Evolutionary conservation across 768 basidiomycete species (phyloP).

Genomic region (Boletus reticuloceps): DNA sequence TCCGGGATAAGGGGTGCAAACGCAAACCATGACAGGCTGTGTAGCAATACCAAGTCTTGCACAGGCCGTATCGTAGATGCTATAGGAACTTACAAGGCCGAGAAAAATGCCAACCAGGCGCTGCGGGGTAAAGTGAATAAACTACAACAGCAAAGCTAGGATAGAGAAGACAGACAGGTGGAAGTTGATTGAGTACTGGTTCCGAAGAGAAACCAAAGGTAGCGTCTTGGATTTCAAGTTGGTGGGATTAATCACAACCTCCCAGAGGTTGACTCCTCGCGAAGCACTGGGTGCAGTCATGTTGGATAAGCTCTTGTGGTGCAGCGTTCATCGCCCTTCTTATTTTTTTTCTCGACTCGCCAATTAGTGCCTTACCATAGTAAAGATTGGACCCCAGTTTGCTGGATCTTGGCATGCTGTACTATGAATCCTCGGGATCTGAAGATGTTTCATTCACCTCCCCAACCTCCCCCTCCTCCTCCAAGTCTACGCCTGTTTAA

Average conservation of each 20-base stretch:
- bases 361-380: too few relatives aligned
- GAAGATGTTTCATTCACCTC: too few relatives aligned
- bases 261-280: slow-evolving; percentile 4
- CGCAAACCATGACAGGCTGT: slow-evolving; percentile 50
- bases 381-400: too few relatives aligned
- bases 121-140: neutral
- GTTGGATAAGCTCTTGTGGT: neutral
- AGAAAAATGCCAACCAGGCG: slow-evolving; percentile 1
- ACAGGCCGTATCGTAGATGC: neutral
- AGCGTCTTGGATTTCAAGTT: slow-evolving; percentile 3
- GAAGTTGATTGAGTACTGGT: slow-evolving; percentile 7
- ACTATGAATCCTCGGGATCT: too few relatives aligned
- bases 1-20: slow-evolving; percentile 60
- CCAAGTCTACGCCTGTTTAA: too few relatives aligned
- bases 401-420: too few relatives aligned
- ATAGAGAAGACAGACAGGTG: slow-evolving; percentile 1
- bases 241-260: slow-evolving; percentile 3
- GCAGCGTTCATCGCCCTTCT: too few relatives aligned
- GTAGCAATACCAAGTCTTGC: neutral
- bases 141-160: neutral
- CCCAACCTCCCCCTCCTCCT: too few relatives aligned
- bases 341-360: too few relatives aligned
- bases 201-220: slow-evolving; percentile 1
- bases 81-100: slow-evolving; percentile 1
- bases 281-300: slow-evolving; percentile 5